These are phyloP conservation scores for Candida hungchunana DNA, from an alignment of 805 yeast genomes.

Conservation along the genomic window DNA sequence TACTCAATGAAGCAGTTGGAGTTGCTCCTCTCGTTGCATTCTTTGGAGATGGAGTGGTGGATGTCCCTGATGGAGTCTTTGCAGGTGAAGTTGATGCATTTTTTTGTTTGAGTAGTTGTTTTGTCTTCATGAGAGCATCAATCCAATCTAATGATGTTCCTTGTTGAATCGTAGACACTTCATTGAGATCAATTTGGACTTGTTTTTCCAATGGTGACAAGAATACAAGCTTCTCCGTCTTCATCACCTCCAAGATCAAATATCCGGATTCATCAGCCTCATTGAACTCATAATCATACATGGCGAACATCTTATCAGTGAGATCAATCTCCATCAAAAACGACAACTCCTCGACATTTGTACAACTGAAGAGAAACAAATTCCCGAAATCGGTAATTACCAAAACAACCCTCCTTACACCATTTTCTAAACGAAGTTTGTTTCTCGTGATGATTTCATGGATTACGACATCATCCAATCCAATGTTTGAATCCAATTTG, in stretches of 20 bases:
- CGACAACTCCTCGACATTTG: constrained; percentile 15
- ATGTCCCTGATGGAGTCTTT: constrained; percentile 4
- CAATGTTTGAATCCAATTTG: constrained; percentile 2
- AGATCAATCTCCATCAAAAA: constrained; percentile 35
- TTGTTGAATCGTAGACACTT: constrained; percentile 31
- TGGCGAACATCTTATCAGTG: constrained; percentile 54
- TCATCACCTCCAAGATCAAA: constrained; percentile 57
- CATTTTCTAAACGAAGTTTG: constrained; percentile 17
- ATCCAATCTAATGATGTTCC: constrained; percentile 61
- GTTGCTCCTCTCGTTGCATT: constrained; percentile 1
- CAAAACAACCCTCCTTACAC: constrained; percentile 27
- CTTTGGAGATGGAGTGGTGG: constrained; percentile 4
- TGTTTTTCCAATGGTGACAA: constrained; percentile 35
- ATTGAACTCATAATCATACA: constrained; percentile 78
- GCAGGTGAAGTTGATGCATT: constrained; percentile 8
- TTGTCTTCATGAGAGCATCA: constrained; percentile 62
- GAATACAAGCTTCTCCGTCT: constrained; percentile 54
- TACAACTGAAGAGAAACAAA: constrained; percentile 27
- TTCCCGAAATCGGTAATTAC: constrained; percentile 32
- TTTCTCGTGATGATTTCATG: constrained; percentile 29
- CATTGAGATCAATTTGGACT: constrained; percentile 18
- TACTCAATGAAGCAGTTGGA: constrained; percentile 5
- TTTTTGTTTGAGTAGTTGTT: constrained; percentile 42
- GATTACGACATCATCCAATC: constrained; percentile 29
- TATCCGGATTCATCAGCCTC: constrained; percentile 55